A percentile compares a stretch with the other conserved stretches of the same genome.
Evolutionary conservation across 352 stramenopile species (phyloP).

Genomic region (Pythium grandisporangium): DNA sequence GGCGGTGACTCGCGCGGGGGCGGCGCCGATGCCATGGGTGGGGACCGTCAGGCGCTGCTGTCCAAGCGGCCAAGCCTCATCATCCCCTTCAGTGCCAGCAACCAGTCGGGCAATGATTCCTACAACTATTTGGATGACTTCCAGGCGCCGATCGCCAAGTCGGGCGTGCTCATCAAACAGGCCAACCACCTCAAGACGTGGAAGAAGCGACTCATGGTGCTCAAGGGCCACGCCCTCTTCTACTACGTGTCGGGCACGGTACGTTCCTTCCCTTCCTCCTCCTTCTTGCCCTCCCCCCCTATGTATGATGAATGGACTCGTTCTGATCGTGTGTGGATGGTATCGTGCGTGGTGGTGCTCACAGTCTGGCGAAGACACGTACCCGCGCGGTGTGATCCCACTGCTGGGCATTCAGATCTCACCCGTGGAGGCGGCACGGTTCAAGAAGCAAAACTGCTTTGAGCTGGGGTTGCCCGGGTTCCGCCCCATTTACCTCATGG

Average conservation of each 20-base stretch:
- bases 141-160: constrained; percentile 75
- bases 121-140: constrained; percentile 67
- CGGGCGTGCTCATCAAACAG: constrained; percentile 80
- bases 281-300: no score
- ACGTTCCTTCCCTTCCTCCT: constrained; percentile 4
- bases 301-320: no score
- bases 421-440: constrained; percentile 60
- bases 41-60: constrained; percentile 43
- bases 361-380: constrained; percentile 79
- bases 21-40: constrained; percentile 11
- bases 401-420: constrained; percentile 71
- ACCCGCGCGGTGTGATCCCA: constrained; percentile 72
- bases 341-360: not conserved
- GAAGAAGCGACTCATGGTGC: constrained; percentile 86
- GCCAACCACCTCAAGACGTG: constrained; percentile 85
- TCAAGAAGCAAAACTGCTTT: constrained; percentile 84
- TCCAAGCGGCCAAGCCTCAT: constrained; percentile 72
- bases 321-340: not conserved
- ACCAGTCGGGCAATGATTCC: constrained; percentile 14
- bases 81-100: constrained; percentile 41
- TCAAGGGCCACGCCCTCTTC: constrained; percentile 81
- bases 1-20: constrained; percentile 4
- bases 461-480: constrained; percentile 76
- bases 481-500: constrained; percentile 79
- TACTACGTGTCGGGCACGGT: constrained; percentile 86